Percentiles rank a stretch among this genome's conserved stretches.
phyloP scores from a whole-genome alignment of 2,329 filamentous ascomycete species.

The Neoarthrinium moseri region DNA sequence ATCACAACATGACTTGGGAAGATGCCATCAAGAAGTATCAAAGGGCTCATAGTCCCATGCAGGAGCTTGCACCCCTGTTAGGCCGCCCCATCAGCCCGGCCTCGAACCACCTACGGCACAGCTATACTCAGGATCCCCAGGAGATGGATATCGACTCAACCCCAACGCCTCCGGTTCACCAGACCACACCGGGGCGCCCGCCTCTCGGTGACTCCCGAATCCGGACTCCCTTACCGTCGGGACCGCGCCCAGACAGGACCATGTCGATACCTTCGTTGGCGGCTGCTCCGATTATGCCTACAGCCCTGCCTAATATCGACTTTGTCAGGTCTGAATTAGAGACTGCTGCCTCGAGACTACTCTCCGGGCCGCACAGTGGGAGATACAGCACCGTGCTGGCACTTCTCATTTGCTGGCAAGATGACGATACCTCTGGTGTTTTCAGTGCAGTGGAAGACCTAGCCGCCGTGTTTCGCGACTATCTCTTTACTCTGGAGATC shows the following conservation, averaged over 20 bases:
- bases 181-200: slow-evolving; percentile 30
- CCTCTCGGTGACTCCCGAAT: slow-evolving; percentile 47
- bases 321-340: slow-evolving; percentile 53
- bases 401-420: slow-evolving; percentile 56
- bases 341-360: slow-evolving; percentile 45
- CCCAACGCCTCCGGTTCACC: slow-evolving; percentile 25
- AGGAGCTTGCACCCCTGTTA: slow-evolving; percentile 45
- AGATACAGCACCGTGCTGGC: slow-evolving; percentile 53
- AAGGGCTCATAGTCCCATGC: slow-evolving; percentile 50
- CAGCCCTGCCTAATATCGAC: slow-evolving; percentile 46
- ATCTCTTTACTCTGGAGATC: slow-evolving; percentile 48
- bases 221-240: slow-evolving; percentile 56
- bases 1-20: slow-evolving; percentile 62
- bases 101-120: slow-evolving; percentile 34
- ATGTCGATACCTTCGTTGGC: slow-evolving; percentile 32
- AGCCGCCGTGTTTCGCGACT: slow-evolving; percentile 48
- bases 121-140: slow-evolving; percentile 45
- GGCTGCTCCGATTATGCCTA: slow-evolving; percentile 20
- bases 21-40: slow-evolving; percentile 53
- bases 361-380: slow-evolving; percentile 48
- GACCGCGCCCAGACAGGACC: slow-evolving; percentile 52
- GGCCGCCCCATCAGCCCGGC: slow-evolving; percentile 48
- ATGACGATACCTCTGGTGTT: slow-evolving; percentile 46
- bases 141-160: slow-evolving; percentile 56
- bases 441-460: slow-evolving; percentile 44